Percentiles rank a stretch among this genome's conserved stretches.
These are phyloP conservation scores for Phycomyces blakesleeanus DNA, from an alignment of 192 early-diverging fungal genomes.

Conservation along the genomic window DNA sequence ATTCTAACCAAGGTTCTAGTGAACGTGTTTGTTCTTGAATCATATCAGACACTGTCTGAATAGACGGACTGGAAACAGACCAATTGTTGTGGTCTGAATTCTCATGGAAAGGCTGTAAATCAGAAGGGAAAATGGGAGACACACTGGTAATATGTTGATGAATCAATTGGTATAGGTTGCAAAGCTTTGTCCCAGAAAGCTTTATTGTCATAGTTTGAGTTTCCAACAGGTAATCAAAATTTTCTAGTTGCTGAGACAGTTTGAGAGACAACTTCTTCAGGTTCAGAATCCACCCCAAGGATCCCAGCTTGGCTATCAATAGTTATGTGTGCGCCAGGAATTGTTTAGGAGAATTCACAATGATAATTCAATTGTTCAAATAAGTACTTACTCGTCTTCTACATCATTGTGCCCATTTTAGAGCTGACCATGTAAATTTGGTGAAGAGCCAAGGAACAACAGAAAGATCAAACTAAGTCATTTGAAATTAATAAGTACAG, in stretches of 20 bases:
- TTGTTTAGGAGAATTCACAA: neutral
- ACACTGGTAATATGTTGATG: constrained; percentile 1
- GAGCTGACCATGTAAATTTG: constrained; percentile 1
- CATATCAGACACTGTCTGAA: constrained; percentile 21
- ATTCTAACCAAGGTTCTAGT: neutral
- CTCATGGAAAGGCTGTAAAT: constrained; percentile 18
- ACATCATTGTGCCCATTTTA: constrained; percentile 2
- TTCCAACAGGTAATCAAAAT: constrained; percentile 26
- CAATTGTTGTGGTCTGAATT: constrained; percentile 24
- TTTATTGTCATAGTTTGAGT: constrained; percentile 22
- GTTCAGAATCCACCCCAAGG: constrained; percentile 21
- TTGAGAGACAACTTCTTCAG: constrained; percentile 19
- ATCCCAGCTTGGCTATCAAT: neutral
- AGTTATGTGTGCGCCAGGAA: neutral
- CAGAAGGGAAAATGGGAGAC: neutral
- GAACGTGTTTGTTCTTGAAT: constrained; percentile 25
- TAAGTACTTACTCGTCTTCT: neutral
- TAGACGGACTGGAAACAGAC: constrained; percentile 27
- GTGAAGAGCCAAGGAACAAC: constrained; percentile 12
- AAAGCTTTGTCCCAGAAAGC: constrained; percentile 21
- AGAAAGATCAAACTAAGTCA: constrained; percentile 9
- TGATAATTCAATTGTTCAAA: constrained; percentile 5
- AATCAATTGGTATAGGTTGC: constrained; percentile 23
- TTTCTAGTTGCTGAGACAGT: constrained; percentile 27
- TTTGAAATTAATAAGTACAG: constrained; percentile 18